phyloP scores from a whole-genome alignment of 768 basidiomycete species.

The Trametes villosa region DNA sequence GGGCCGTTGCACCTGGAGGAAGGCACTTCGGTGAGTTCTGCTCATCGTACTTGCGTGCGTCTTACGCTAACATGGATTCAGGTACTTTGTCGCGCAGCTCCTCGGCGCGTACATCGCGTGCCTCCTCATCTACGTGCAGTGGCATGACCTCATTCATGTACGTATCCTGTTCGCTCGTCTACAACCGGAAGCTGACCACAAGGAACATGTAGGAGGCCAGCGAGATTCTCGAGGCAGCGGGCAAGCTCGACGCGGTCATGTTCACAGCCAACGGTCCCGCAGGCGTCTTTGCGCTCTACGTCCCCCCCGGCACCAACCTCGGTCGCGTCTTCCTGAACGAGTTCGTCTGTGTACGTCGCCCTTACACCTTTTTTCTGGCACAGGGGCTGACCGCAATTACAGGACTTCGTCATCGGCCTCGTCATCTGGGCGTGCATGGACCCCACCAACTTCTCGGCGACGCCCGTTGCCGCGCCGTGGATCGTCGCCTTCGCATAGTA shows the following conservation, averaged over 20 bases:
- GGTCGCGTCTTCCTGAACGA: conserved; percentile 57
- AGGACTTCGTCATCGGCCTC: conserved; percentile 51
- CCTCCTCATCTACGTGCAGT: conserved; percentile 64
- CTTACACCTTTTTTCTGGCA: background rate
- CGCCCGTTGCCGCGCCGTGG: conserved; percentile 55
- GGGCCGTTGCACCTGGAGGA: conserved; percentile 56
- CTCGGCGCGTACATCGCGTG: conserved; percentile 66
- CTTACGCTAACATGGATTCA: background rate
- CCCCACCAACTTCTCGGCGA: conserved; percentile 60
- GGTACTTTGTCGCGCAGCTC: conserved; percentile 60
- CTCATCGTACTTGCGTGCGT: background rate
- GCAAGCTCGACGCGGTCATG: conserved; percentile 31
- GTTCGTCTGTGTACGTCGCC: conserved; percentile 51
- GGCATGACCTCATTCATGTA: conserved; percentile 53
- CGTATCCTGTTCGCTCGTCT: background rate
- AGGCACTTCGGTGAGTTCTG: conserved; percentile 51
- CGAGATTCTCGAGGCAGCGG: conserved; percentile 25
- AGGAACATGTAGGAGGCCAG: conserved; percentile 24
- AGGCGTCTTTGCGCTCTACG: conserved; percentile 59
- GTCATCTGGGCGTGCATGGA: conserved; percentile 59
- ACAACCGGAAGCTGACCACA: background rate
- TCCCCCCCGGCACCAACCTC: conserved; percentile 45
- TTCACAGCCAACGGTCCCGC: conserved; percentile 38
- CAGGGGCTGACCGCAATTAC: background rate
- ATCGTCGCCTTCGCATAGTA: conserved; percentile 63